These are phyloP conservation scores for Ilex asprella DNA, from an alignment of 257 asterid genomes.

Conservation along the genomic window DNA sequence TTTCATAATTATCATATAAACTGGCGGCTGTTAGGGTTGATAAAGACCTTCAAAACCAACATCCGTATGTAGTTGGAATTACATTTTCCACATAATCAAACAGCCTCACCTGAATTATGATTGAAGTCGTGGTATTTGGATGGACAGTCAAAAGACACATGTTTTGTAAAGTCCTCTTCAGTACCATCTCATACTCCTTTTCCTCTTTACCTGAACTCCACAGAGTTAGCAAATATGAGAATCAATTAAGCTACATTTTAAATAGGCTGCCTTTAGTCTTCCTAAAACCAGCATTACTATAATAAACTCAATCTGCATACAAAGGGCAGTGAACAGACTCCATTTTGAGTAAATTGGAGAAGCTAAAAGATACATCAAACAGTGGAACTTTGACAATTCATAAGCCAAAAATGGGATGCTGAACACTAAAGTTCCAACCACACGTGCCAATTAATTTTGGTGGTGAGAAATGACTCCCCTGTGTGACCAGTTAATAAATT, in stretches of 20 bases:
- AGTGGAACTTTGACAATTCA: no score
- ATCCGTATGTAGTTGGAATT: no score
- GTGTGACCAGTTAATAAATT: no score
- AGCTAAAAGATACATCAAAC: neutral
- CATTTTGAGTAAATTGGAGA: no score
- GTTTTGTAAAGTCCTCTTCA: constrained; percentile 78
- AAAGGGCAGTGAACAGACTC: neutral
- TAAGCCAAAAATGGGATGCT: no score
- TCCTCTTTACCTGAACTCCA: constrained; percentile 58
- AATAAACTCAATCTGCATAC: neutral
- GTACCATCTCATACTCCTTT: constrained; percentile 87
- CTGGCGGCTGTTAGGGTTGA: no score
- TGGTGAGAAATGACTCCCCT: no score
- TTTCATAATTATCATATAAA: no score
- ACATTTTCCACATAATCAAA: neutral
- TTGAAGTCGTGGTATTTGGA: constrained; percentile 90
- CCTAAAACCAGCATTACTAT: neutral
- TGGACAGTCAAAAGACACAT: constrained; percentile 72
- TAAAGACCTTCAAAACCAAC: no score
- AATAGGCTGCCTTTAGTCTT: neutral
- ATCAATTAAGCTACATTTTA: neutral
- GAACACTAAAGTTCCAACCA: no score
- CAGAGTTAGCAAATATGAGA: neutral
- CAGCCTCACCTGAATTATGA: constrained; percentile 63
- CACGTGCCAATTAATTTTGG: no score